These are phyloP conservation scores for Albophoma yamanashiensis DNA, from an alignment of 2,329 filamentous ascomycete species.

Conservation along the genomic window DNA sequence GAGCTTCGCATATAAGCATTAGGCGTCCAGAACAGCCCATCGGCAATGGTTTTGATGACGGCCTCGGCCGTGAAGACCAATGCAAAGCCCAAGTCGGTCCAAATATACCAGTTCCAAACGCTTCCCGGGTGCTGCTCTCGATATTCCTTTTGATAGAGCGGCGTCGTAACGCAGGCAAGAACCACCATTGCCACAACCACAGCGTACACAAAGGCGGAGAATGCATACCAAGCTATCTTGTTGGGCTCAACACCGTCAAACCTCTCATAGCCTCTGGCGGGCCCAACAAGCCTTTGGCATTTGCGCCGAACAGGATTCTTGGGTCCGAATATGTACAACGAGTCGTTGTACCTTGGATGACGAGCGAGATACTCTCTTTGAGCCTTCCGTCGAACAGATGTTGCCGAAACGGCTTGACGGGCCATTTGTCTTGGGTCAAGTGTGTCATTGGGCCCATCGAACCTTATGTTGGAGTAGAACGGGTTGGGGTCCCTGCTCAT, in stretches of 20 bases:
- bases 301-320: conserved; percentile 66
- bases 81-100: conserved; percentile 85
- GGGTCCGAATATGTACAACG: conserved; percentile 77
- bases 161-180: conserved; percentile 87
- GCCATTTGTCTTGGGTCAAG: conserved; percentile 82
- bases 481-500: conserved; percentile 75
- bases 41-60: conserved; percentile 83
- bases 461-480: conserved; percentile 69
- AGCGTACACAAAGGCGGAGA: conserved; percentile 88
- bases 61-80: conserved; percentile 79
- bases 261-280: conserved; percentile 75
- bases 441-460: conserved; percentile 65
- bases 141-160: conserved; percentile 85
- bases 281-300: conserved; percentile 85
- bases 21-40: conserved; percentile 92
- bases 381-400: conserved; percentile 71
- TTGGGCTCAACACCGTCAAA: conserved; percentile 86
- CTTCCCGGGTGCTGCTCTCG: conserved; percentile 51
- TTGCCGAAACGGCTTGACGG: conserved; percentile 76
- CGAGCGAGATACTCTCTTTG: conserved; percentile 83
- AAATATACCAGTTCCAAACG: conserved; percentile 83
- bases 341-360: conserved; percentile 86
- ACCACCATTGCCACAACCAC: conserved; percentile 97
- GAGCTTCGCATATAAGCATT: conserved; percentile 95
- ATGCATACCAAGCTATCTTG: conserved; percentile 81